Evolutionary conservation across 345 rosid genomes (phyloP), one percentile per base, ranked within the genome.

Genomic region (Populus davidiana): DNA sequence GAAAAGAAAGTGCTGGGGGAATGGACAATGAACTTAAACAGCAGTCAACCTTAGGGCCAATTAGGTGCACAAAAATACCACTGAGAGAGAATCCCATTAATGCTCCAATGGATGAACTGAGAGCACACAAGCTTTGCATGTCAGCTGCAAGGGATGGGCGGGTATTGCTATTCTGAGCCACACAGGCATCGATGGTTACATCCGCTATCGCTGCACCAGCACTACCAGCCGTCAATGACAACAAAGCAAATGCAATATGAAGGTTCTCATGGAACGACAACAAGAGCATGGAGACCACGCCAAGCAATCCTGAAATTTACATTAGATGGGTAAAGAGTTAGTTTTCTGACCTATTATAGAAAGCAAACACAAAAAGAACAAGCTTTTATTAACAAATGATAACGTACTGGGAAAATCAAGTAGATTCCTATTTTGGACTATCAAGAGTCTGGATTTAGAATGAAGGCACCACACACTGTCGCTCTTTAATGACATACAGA

Each of bases 101-200:
- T 20, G 91, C 89, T 73, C 99, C 99, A 67, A 89, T 85, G 1
- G 99, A 88, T 5, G 97, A 86, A 79, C 90, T 85, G 59, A 90
- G 84, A 35, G 89, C 87, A 68, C 99, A 96, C 75, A 96, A 80
- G 78, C 99, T 96, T 86, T 94, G 97, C 98, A 96, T 88, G 77
- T 96, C 98, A 43, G 97, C 86, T 0, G 97, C 97, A 73, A 94
- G 91, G 63, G 89, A 78, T 81, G 91, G 98, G 50, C 84, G 93
- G 43, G 71, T 81, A 21, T 88, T 96, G 38, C 97, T 96, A 75
- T 94, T 90, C 80, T 96, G 89, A 3, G 95, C 99, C 29, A 89
- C 93, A 77, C 98, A 94, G 72, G 99, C 99, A 85, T 94, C 98
- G 11, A 96, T 87, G 0, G 99, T 96, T 23, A 96, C 99, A 69